Evolutionary conservation across 345 rosid species (phyloP).

Genomic region (Ricinus communis): DNA sequence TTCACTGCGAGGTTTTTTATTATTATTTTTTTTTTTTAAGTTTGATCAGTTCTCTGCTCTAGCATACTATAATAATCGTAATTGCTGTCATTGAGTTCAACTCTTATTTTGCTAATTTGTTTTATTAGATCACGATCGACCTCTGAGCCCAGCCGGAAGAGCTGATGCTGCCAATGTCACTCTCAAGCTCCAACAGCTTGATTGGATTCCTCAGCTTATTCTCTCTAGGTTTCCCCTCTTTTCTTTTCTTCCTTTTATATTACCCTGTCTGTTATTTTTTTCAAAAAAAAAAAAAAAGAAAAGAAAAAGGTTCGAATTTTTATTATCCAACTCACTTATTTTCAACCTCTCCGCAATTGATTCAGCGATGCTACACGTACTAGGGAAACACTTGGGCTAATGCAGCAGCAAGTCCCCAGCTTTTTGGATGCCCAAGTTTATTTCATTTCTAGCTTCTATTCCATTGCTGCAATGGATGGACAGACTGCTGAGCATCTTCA

Average conservation of each 20-base stretch:
- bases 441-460: slow-evolving; percentile 90
- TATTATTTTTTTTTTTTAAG: neutral
- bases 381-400: slow-evolving; percentile 69
- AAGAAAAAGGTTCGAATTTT: no score
- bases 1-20: slow-evolving; percentile 55
- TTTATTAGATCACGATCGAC: slow-evolving; percentile 87
- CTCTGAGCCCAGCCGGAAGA: slow-evolving; percentile 63
- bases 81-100: neutral
- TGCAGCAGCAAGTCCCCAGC: slow-evolving; percentile 78
- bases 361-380: slow-evolving; percentile 82
- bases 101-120: neutral
- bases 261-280: neutral
- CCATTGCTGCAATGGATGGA: slow-evolving; percentile 96
- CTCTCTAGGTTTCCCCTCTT: slow-evolving; percentile 53
- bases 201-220: slow-evolving; percentile 90
- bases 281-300: no score
- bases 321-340: no score
- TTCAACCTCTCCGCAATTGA: no score
- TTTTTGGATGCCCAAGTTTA: slow-evolving; percentile 73
- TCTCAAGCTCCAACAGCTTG: slow-evolving; percentile 60
- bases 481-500: slow-evolving; percentile 93
- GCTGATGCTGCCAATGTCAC: slow-evolving; percentile 67
- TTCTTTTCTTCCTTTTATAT: neutral
- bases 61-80: neutral
- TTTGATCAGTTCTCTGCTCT: neutral